Percentiles rank a stretch among this genome's conserved stretches.
phyloP scores from a whole-genome alignment of 805 yeast species.

The Lachancea waltii region DNA sequence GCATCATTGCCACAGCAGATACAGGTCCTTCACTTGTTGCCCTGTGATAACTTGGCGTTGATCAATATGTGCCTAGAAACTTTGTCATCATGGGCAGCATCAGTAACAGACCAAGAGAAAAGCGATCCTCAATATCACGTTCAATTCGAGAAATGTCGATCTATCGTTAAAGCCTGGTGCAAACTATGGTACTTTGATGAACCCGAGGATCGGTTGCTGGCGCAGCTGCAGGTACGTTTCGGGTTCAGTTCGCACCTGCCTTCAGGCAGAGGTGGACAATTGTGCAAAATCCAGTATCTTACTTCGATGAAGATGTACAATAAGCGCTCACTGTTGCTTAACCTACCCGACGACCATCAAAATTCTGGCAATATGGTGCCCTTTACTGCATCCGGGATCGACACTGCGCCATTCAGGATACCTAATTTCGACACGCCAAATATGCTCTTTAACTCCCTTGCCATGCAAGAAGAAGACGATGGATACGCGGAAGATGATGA shows the following conservation, averaged over 20 bases:
- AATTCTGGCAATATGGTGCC: slow-evolving; percentile 13
- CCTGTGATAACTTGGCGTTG: slow-evolving; percentile 24
- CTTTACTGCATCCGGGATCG: slow-evolving; percentile 21
- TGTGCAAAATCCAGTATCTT: slow-evolving; percentile 9
- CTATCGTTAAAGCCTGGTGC: slow-evolving; percentile 24
- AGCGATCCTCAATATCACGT: slow-evolving; percentile 15
- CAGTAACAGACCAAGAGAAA: slow-evolving; percentile 8
- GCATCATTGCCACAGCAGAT: slow-evolving; percentile 21
- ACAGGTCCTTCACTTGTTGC: slow-evolving; percentile 22
- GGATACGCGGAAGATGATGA: slow-evolving; percentile 31
- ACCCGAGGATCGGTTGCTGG: slow-evolving; percentile 14
- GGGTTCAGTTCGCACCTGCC: slow-evolving; percentile 8
- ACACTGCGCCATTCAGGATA: slow-evolving; percentile 6
- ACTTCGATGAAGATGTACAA: slow-evolving; percentile 6
- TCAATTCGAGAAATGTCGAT: slow-evolving; percentile 21
- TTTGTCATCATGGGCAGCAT: slow-evolving; percentile 19
- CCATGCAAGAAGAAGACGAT: slow-evolving; percentile 19
- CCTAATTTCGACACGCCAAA: slow-evolving; percentile 2
- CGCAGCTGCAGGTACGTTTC: slow-evolving; percentile 11
- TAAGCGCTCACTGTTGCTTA: slow-evolving; percentile 1
- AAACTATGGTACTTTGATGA: slow-evolving; percentile 19
- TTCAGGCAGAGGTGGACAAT: not conserved
- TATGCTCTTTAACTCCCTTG: slow-evolving; percentile 4
- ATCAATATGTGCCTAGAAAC: slow-evolving; percentile 21
- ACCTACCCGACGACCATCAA: not conserved